Conservation (phyloP, 257 asterid genomes). For the Lithospermum erythrorhizon region DNA sequence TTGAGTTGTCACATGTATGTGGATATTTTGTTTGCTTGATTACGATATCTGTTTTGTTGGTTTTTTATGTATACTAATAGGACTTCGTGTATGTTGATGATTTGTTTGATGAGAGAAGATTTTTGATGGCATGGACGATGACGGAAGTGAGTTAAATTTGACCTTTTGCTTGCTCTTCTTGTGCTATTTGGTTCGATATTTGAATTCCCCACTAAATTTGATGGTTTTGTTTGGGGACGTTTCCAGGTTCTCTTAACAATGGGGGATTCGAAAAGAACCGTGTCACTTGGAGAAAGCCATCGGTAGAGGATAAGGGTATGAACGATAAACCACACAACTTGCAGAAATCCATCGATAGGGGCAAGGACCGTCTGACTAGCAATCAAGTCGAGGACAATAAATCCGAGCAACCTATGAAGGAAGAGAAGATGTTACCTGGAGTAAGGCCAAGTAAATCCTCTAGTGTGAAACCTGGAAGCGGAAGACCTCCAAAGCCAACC, state of each 20-base stretch:
- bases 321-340: neutral
- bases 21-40: neutral
- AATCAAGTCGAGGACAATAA: slow-evolving; percentile 30
- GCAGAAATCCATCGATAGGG: slow-evolving; percentile 6
- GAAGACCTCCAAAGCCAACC: slow-evolving; percentile 36
- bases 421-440: slow-evolving; percentile 24
- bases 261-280: slow-evolving; percentile 71
- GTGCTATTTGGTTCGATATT: slow-evolving; percentile 40
- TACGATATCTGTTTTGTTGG: neutral
- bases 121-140: slow-evolving; percentile 95
- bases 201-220: slow-evolving; percentile 38
- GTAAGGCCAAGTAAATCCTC: slow-evolving; percentile 37
- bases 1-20: slow-evolving; percentile 71
- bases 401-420: slow-evolving; percentile 33
- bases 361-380: slow-evolving; percentile 17
- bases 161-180: slow-evolving; percentile 16
- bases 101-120: slow-evolving; percentile 34
- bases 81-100: slow-evolving; percentile 14
- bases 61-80: slow-evolving; percentile 15
- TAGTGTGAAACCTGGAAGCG: slow-evolving; percentile 25
- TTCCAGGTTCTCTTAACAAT: slow-evolving; percentile 63
- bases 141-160: slow-evolving; percentile 79
- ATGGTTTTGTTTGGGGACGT: slow-evolving; percentile 30
- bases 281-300: slow-evolving; percentile 53
- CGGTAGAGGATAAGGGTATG: slow-evolving; percentile 17